phyloP scores from a whole-genome alignment of 1,139 yeast genomes.

The Scheffersomyces parashehatae region DNA sequence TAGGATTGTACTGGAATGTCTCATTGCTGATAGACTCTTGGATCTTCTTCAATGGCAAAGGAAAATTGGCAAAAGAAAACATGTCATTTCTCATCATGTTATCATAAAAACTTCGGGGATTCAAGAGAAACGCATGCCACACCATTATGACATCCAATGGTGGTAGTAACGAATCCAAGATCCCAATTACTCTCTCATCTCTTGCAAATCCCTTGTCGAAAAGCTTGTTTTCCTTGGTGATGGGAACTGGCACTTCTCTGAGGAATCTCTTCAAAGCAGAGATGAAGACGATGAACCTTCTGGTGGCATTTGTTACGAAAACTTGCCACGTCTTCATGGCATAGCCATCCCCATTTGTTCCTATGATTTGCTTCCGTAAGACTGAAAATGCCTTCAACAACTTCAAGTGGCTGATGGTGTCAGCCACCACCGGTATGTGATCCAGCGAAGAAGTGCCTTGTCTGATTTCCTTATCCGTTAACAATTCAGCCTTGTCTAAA shows the following conservation, averaged over 20 bases:
- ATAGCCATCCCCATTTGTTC: background rate
- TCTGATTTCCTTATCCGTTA: too few relatives aligned
- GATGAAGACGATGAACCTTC: slow-evolving; percentile 30
- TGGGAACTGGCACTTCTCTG: background rate
- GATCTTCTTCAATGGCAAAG: slow-evolving; percentile 25
- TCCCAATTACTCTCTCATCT: slow-evolving; percentile 4
- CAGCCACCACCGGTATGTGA: slow-evolving; percentile 10
- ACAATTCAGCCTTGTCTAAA: background rate
- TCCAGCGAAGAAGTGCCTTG: background rate
- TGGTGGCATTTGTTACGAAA: slow-evolving; percentile 28
- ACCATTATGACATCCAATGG: slow-evolving; percentile 37
- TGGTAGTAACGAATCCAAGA: slow-evolving; percentile 16
- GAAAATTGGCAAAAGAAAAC: slow-evolving; percentile 17
- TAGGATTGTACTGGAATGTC: slow-evolving; percentile 16
- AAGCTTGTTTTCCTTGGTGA: slow-evolving; percentile 3
- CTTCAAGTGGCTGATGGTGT: slow-evolving; percentile 29
- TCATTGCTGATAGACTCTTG: slow-evolving; percentile 17
- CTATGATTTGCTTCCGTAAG: slow-evolving; percentile 18
- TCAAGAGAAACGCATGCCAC: slow-evolving; percentile 34
- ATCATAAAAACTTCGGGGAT: slow-evolving; percentile 27
- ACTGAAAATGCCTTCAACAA: slow-evolving; percentile 28
- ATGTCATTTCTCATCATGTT: slow-evolving; percentile 23
- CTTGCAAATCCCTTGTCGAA: slow-evolving; percentile 1
- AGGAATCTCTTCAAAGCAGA: slow-evolving; percentile 14
- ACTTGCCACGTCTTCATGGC: slow-evolving; percentile 27